Evolutionary conservation across 345 rosid genomes (phyloP), one percentile per base, ranked within the genome.

Genomic region (Carallia pectinifolia): DNA sequence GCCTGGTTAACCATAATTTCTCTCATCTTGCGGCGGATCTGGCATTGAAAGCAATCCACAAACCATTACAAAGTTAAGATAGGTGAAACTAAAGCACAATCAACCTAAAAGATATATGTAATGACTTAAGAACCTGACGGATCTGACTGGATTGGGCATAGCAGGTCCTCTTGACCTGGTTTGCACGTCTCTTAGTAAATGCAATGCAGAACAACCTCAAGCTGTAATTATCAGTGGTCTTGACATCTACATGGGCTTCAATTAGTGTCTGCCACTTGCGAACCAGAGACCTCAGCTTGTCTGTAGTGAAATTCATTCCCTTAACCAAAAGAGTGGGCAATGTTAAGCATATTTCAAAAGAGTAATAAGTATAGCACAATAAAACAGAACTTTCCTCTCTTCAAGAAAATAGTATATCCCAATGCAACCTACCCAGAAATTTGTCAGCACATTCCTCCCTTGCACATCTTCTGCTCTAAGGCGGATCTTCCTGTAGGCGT

Each of bases 401-500:
- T 12, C 30, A 29, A 7, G 31, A 8, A 12, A 16, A 23, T 31
- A 2, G 13, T 7, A 50, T 6, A 23, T 18, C 13, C 53, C 16
- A 2, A 36, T n/a, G 15, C 6, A 65, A 55, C 84, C 68, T 80
- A 95, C 99, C 99, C 99, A 96, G 86, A 96, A 96, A 72, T 92
- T 94, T 39, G 90, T 85, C 76, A 96, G 66, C 38, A 92, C 98
- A 76, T 90, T 92, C 76, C 80, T 88, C 6, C 97, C 95, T 58
- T 96, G 98, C 53, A 92, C 97, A 80, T 95, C 99, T 70, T 95
- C 98, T 69, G 90, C 97, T 83, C 99, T 90, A 77, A 95, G 83
- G 53, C 94, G 84, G 62, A 92, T 95, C 87, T 95, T 92, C 71
- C 97, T 86, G 87, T 82, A 95, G 2, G 98, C 80, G 7, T 89